Evolutionary conservation across 2,329 filamentous ascomycete species (phyloP), one percentile per base, ranked within the genome.

Genomic region (Paecilomyces sp.): DNA sequence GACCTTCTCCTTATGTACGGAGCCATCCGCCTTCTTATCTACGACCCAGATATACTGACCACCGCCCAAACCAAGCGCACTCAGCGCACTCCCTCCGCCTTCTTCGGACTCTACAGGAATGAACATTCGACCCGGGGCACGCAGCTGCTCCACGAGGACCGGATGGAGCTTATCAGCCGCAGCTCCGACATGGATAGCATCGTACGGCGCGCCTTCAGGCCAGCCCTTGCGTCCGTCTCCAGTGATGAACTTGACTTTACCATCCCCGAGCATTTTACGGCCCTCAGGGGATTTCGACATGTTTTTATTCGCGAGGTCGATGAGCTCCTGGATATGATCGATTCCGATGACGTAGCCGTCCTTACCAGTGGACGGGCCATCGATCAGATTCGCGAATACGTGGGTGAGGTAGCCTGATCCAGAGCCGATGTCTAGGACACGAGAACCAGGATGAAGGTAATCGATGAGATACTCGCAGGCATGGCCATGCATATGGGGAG

Each of bases 141-240:
- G 86, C 65, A 99, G 77, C 78, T 97, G 94, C 31, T 87, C 83
- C 54, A 96, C 76, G 64, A 97, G 76, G 61, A 84, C 83, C 18
- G 83, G 71, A 71, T 96, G 92, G 58, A 96, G 76, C 69, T 86
- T 83, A 25, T 78, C 83, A 0, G 93, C 93, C 7, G 91, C 90
- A 0, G 94, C 94, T 0, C 94, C 94, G 2, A 97, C 94, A 72
- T 97, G 94, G 61, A 99, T 97, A 2, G 90, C 92, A 80, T 97
- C 91, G 81, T 93, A 99, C 0, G 86, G 62, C 77, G 84, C 67
- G 68, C 76, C 59, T 76, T 82, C 83, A 1, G 80, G 68, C 82
- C 83, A 88, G 0, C 89, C 89, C 62, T 83, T 81, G 4, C 89
- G 76, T 1, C 89, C 89, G 76, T 97, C 92, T 0, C 86, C 92